Percentiles rank a stretch among this genome's conserved stretches.
These are phyloP conservation scores for Neurospora tetrasperma DNA, from an alignment of 495 filamentous ascomycete species.

Conservation along the genomic window DNA sequence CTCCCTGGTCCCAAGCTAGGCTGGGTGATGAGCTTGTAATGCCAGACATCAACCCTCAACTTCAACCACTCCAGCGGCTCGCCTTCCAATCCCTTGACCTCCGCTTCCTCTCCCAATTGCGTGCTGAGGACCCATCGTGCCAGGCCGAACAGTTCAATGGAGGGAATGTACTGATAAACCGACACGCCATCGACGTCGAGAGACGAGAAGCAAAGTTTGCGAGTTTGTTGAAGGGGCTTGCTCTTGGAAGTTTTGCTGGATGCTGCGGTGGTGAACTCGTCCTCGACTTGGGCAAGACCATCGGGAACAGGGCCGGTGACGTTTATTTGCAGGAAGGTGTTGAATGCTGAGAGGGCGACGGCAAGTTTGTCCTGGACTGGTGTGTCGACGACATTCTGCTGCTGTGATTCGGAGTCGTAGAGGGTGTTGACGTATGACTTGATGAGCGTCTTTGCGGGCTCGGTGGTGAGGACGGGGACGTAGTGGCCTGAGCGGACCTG, in stretches of 20 bases:
- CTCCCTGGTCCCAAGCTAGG: constrained; percentile 47
- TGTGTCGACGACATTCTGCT: constrained; percentile 20
- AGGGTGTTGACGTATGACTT: constrained; percentile 2
- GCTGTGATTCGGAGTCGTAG: constrained; percentile 19
- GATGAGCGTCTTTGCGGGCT: constrained; percentile 11
- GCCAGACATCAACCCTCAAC: constrained; percentile 68
- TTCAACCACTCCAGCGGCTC: constrained; percentile 37
- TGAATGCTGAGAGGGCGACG: constrained; percentile 61
- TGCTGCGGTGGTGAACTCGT: constrained; percentile 14
- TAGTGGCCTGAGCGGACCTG: constrained; percentile 13
- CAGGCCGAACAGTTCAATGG: constrained; percentile 70
- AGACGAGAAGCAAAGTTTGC: constrained; percentile 42
- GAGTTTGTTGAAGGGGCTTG: not conserved
- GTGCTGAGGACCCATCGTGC: constrained; percentile 57
- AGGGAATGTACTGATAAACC: constrained; percentile 73
- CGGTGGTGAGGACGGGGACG: constrained; percentile 14
- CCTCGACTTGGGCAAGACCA: constrained; percentile 16
- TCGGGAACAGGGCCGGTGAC: constrained; percentile 82
- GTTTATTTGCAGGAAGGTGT: constrained; percentile 82
- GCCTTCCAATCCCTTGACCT: not conserved
- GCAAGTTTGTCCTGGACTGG: constrained; percentile 21
- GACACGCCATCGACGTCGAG: constrained; percentile 77
- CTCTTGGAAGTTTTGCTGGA: constrained; percentile 6
- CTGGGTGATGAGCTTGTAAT: constrained; percentile 80
- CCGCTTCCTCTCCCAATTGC: constrained; percentile 10